Evolutionary conservation across 257 asterid genomes (phyloP), one percentile per base, ranked within the genome.

Genomic region (Oldenlandia corymbosa): DNA sequence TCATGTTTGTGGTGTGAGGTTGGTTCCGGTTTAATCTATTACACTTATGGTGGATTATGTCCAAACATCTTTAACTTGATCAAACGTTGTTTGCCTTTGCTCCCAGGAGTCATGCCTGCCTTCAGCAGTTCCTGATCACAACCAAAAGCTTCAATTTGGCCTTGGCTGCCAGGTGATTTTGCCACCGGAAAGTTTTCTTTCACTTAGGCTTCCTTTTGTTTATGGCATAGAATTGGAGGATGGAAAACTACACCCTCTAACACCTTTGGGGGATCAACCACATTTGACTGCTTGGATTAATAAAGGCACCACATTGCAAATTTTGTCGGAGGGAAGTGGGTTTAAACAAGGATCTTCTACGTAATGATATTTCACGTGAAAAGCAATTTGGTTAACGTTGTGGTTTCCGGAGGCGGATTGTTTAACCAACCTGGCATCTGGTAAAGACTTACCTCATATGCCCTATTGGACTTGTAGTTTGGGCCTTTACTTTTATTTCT

Each of bases 131-230:
- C 86, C 84, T 68, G 88, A 87, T 72, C 79, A 84, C 70, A 83
- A 85, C 71, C 71, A 72, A 71, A 87, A 85, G 79, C 79, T 92
- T 71, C 88, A 84, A 56, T 93, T 93, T 76, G 74, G 87, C 81
- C 78, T 87, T 81, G 94, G 90, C 65, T 82, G 94, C 68, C 95
- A 71, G 2, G 90, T 87, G 80, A 83, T 85, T 68, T 85, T 93
- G 69, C 97, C 97, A 54, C 94, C 99, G 26, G 99, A 87, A 37
- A 93, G 99, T 80, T 93, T 90, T 71, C 83, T 93, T 68, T 90
- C 96, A 64, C 77, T 93, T 45, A 83, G 87, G 77, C 99, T 93
- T 28, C 97, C 97, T 39, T 93, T 90, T 74, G 75, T 84, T 58
- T 89, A 90, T 70, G 96, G 96, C 49, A 85, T 89, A 45, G 82